These are phyloP conservation scores for Penicillium italicum DNA, from an alignment of 2,329 filamentous ascomycete genomes.

Conservation along the genomic window DNA sequence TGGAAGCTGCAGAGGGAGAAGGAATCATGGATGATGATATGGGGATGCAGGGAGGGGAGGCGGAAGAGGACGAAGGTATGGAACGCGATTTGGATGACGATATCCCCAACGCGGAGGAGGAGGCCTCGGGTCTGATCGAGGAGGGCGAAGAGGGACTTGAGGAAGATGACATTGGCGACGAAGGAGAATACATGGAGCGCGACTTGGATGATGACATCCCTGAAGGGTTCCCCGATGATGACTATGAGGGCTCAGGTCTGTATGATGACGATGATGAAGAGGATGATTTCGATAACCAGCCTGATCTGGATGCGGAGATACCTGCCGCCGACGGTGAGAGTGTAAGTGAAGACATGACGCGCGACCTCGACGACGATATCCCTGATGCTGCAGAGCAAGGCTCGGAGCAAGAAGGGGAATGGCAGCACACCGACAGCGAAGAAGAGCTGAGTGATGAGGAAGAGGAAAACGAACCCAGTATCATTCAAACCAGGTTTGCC, in stretches of 20 bases:
- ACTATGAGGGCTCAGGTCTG: constrained; percentile 41
- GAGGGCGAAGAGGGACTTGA: constrained; percentile 47
- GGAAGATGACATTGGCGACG: constrained; percentile 54
- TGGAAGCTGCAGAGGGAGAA: constrained; percentile 56
- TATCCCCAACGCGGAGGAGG: constrained; percentile 44
- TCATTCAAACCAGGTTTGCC: constrained; percentile 25
- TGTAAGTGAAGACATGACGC: constrained; percentile 59
- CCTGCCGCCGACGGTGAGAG: constrained; percentile 53
- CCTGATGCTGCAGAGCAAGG: constrained; percentile 53
- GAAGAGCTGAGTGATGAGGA: constrained; percentile 53
- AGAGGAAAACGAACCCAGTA: constrained; percentile 34
- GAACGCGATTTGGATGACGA: constrained; percentile 47
- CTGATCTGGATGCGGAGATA: constrained; percentile 58
- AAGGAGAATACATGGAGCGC: constrained; percentile 48
- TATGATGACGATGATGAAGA: constrained; percentile 43
- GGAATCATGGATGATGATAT: constrained; percentile 39
- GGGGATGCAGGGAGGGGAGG: constrained; percentile 40
- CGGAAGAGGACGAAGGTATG: constrained; percentile 42
- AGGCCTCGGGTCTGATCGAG: constrained; percentile 38
- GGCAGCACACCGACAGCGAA: constrained; percentile 76
- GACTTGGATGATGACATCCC: constrained; percentile 74
- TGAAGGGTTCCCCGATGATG: constrained; percentile 52
- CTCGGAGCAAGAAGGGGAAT: constrained; percentile 54
- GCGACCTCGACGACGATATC: constrained; percentile 68
- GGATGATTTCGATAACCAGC: constrained; percentile 43